Conservation (phyloP, 192 early-diverging fungal species). For the Pilobolus umbonatus region DNA sequence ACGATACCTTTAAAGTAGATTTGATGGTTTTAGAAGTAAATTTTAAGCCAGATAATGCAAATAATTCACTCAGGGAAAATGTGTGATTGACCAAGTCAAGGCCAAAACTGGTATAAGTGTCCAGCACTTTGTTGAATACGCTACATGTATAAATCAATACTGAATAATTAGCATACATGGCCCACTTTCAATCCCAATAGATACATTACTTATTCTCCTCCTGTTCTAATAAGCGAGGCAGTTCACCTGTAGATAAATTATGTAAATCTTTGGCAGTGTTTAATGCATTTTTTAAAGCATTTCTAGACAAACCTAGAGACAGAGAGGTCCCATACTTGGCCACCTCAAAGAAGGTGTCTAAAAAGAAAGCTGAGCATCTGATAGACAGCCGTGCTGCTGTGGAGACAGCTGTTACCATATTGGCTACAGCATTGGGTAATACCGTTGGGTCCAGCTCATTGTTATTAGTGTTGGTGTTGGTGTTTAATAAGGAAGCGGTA, state of each 20-base stretch:
- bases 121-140: constrained; percentile 50
- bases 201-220: neutral
- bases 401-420: constrained; percentile 58
- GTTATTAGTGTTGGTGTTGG: neutral
- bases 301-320: constrained; percentile 50
- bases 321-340: constrained; percentile 57
- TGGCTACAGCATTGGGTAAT: constrained; percentile 54
- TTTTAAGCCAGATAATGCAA: constrained; percentile 73
- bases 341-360: constrained; percentile 57
- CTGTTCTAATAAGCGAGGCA: neutral
- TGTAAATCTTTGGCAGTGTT: constrained; percentile 57
- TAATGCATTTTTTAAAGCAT: constrained; percentile 52
- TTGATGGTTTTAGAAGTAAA: constrained; percentile 72
- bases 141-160: neutral
- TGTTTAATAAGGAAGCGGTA: neutral
- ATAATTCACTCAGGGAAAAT: constrained; percentile 72
- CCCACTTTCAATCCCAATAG: neutral
- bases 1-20: constrained; percentile 38
- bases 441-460: constrained; percentile 25
- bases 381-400: constrained; percentile 57
- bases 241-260: neutral
- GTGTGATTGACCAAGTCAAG: constrained; percentile 60
- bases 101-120: constrained; percentile 59
- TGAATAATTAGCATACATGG: no score
- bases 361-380: constrained; percentile 50